Conservation (phyloP, 169 alveolate species). For the Plasmodium chabaudi region DNA sequence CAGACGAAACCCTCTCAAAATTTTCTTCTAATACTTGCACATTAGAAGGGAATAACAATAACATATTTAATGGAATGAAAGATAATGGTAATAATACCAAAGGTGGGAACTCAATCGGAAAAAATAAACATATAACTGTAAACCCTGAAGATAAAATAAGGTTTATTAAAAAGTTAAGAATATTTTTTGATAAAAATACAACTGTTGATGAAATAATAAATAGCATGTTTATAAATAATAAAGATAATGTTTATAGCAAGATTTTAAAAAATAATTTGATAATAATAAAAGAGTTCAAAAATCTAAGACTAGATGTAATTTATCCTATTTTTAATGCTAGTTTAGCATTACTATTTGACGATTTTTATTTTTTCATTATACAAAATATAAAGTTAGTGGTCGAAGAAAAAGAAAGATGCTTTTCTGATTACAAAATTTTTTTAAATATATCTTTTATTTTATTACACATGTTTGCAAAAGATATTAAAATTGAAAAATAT, state of each 20-base stretch:
- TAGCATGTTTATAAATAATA: conserved; percentile 41
- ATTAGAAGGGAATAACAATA: not conserved
- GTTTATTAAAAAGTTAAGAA: conserved; percentile 32
- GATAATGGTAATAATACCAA: not conserved
- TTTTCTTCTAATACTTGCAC: not conserved
- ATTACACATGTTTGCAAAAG: conserved; percentile 46
- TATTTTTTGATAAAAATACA: conserved; percentile 17
- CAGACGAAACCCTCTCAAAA: not conserved
- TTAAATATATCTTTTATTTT: conserved; percentile 55
- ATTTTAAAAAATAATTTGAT: conserved; percentile 67
- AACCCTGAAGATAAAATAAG: conserved; percentile 6
- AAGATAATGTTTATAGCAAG: conserved; percentile 72
- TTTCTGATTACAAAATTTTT: conserved; percentile 38
- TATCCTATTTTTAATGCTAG: conserved; percentile 77
- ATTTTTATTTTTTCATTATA: conserved; percentile 68
- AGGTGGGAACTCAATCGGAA: not conserved
- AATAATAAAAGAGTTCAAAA: conserved; percentile 41
- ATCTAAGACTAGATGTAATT: conserved; percentile 32
- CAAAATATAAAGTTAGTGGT: conserved; percentile 69
- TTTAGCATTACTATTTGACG: conserved; percentile 68
- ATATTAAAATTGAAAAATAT: conserved; percentile 71
- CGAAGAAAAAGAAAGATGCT: conserved; percentile 47
- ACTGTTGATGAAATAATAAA: conserved; percentile 28
- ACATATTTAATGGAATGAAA: not conserved
- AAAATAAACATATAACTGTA: not conserved